Evolutionary conservation across 225 moss, liverwort and hornwort species (phyloP), one percentile per base, ranked within the genome.

Genomic region (Anthoceros angustus): DNA sequence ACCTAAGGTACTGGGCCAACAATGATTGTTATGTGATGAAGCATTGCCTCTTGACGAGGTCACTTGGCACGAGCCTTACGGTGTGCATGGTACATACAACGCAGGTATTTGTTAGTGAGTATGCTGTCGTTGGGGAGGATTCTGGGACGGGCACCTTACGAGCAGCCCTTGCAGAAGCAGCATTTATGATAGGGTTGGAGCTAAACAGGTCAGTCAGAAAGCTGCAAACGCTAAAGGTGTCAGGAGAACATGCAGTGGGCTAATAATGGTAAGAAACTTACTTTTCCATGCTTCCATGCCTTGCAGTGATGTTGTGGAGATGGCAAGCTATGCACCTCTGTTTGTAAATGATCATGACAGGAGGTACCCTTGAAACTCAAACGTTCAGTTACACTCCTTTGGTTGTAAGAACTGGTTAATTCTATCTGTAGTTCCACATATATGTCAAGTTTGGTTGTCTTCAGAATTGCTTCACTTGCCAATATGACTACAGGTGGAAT

Each of bases 291-390:
- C 12, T 32, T 32, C 32, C 32, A 32, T 32, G 32, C 32, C 32
- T 32, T 1, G 4, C 74, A 98, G 95, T 77, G 95, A 98, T 75
- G 80, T 80, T 64, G 95, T 98, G 73, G 78, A 89, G 48, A 91
- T 98, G 95, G 95, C 95, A 72, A 98, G 91, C 74, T 98, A 98
- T 72, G 95, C 95, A 62, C 95, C 95, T 68, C 88, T 98, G 39
- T 91, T 98, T 71, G 95, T 98, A 43, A 80, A 91, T 39, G 76
- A 85, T 70, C 86, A 85, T 0, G 88, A 98, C 62, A 74, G 88
- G 78, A 90, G 81, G 92, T 89, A 80, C 62, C 68, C 23, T 69
- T 65, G 42, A 70, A 38, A 61, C 40, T 26, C 16, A 46, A 16
- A 46, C 45, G 6, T 4, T 32, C 32, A 32, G 32, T 32, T 32